Evolutionary conservation across 2,329 filamentous ascomycete species (phyloP).

Genomic region (Thermothelomyces thermophilus): DNA sequence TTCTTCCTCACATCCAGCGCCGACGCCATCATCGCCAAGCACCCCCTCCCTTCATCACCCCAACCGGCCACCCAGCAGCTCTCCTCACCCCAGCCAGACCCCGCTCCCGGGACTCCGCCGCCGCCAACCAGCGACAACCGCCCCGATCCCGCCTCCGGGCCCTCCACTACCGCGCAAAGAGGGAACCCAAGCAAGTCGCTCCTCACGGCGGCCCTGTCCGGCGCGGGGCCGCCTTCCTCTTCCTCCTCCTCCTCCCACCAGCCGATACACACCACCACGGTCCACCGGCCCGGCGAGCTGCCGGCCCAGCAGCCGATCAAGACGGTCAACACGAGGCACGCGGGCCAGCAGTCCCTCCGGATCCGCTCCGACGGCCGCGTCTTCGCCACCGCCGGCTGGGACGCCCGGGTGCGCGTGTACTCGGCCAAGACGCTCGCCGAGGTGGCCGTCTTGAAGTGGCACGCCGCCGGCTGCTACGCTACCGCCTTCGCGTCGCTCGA

Average conservation of each 20-base stretch:
- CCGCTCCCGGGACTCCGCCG: conserved; percentile 3
- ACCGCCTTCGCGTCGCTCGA: conserved; percentile 56
- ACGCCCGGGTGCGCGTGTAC: conserved; percentile 75
- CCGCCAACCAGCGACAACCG: no score
- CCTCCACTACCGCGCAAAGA: neutral
- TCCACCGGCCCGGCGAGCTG: no score
- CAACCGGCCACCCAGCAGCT: neutral
- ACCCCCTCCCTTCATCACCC: conserved; percentile 50
- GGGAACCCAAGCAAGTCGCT: conserved; percentile 20
- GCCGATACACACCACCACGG: no score
- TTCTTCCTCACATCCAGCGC: conserved; percentile 76
- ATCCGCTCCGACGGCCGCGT: conserved; percentile 76
- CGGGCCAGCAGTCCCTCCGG: conserved; percentile 76
- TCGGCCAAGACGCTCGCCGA: conserved; percentile 74
- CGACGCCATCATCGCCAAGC: conserved; percentile 71
- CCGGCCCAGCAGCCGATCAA: conserved; percentile 47
- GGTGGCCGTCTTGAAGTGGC: conserved; percentile 90
- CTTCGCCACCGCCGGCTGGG: conserved; percentile 91
- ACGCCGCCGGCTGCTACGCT: conserved; percentile 79
- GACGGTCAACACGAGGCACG: conserved; percentile 70
- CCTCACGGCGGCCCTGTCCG: conserved; percentile 27
- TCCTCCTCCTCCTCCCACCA: neutral
- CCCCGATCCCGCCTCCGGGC: no score
- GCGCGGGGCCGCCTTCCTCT: conserved; percentile 4
- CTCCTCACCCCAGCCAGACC: neutral